Evolutionary conservation across 1,139 yeast species (phyloP).

Genomic region (Blastobotrys serpentis): DNA sequence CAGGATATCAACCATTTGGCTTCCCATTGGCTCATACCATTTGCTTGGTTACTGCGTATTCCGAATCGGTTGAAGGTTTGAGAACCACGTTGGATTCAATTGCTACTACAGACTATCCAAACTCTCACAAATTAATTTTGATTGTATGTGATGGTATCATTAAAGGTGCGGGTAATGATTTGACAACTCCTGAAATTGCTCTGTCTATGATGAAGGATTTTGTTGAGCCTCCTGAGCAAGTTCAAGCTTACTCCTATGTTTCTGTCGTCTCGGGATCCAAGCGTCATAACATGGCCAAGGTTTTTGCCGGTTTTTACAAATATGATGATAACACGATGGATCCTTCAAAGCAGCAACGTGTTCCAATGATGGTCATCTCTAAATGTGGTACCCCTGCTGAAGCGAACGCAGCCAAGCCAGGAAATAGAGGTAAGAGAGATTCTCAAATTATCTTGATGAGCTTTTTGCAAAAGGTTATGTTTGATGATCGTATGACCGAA

Average conservation of each 20-base stretch:
- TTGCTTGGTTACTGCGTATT: slow-evolving; percentile 86
- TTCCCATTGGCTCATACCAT: slow-evolving; percentile 85
- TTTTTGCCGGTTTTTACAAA: slow-evolving; percentile 37
- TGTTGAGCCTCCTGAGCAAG: slow-evolving; percentile 30
- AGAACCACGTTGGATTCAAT: slow-evolving; percentile 87
- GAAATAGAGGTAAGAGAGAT: slow-evolving; percentile 42
- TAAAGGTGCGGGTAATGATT: slow-evolving; percentile 72
- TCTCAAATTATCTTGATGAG: slow-evolving; percentile 40
- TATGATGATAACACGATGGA: slow-evolving; percentile 24
- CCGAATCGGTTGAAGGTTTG: slow-evolving; percentile 84
- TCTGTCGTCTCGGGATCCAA: slow-evolving; percentile 37
- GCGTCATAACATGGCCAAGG: slow-evolving; percentile 35
- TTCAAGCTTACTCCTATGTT: slow-evolving; percentile 32
- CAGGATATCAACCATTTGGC: slow-evolving; percentile 81
- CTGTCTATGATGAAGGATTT: slow-evolving; percentile 61
- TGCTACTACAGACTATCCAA: slow-evolving; percentile 91
- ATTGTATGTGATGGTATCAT: slow-evolving; percentile 91
- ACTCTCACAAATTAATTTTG: slow-evolving; percentile 82
- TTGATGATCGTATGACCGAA: slow-evolving; percentile 38
- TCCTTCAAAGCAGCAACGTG: slow-evolving; percentile 71
- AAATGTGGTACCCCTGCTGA: slow-evolving; percentile 36
- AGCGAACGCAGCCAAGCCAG: slow-evolving; percentile 40
- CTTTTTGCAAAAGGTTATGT: slow-evolving; percentile 41
- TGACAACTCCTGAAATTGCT: slow-evolving; percentile 36
- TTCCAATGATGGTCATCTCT: slow-evolving; percentile 37